These are phyloP conservation scores for Salvia sclarea DNA, from an alignment of 305 asterid genomes.

Conservation along the genomic window DNA sequence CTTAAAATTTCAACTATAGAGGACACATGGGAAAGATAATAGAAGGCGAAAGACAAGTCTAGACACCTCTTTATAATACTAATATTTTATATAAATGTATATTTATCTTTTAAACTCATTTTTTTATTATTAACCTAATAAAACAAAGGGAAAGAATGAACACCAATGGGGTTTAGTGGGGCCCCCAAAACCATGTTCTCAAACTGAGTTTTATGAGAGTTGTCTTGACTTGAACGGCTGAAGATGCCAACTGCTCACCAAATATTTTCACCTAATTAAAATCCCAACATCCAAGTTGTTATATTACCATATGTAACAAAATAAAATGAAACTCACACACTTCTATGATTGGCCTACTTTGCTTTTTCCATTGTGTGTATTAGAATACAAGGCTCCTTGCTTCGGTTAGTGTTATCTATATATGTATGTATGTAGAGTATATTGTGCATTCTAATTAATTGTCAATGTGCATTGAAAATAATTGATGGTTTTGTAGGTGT, in stretches of 20 bases:
- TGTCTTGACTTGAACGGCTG: conserved; percentile 38
- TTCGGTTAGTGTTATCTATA: too few relatives aligned
- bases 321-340: neutral
- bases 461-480: neutral
- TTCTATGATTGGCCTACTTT: conserved; percentile 6
- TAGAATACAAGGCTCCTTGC: neutral
- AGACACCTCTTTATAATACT: too few relatives aligned
- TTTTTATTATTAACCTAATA: neutral
- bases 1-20: too few relatives aligned
- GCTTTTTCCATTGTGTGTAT: conserved; percentile 7
- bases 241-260: conserved; percentile 32
- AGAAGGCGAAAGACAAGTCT: too few relatives aligned
- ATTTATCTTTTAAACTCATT: too few relatives aligned
- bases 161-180: conserved; percentile 9
- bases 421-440: neutral
- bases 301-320: conserved; percentile 17
- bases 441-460: neutral
- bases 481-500: neutral
- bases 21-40: too few relatives aligned
- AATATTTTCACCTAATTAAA: conserved; percentile 32
- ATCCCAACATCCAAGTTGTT: conserved; percentile 27
- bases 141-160: neutral
- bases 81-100: too few relatives aligned
- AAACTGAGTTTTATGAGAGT: conserved; percentile 1
- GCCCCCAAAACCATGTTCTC: neutral